Base-by-base conservation (phyloP, 441 rosid species). In the Pelargonium cotyledonis region DNA sequence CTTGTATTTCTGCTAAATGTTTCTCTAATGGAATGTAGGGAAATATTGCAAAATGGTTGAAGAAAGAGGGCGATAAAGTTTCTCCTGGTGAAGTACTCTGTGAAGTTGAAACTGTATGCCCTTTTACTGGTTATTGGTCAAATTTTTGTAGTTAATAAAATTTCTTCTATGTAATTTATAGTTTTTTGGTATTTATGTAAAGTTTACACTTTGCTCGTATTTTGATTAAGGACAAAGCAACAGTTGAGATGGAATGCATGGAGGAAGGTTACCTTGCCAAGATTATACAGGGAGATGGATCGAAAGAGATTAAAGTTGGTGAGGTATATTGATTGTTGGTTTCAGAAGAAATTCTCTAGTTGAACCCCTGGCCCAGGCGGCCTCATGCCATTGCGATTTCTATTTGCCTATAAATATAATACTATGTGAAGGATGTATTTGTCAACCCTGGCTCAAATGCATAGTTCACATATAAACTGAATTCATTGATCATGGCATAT, bases 191-290 rank as follows among this genome's bases (percentile, higher is more conserved):
- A 57, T 71, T 68, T 66, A 29, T 26, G 55, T 71, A 16, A 71
- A 62, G 69, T 19, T 65, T 70, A 26, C 16, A 18, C 66, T 14
- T 51, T 18, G 0, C 38, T 40, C 78, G 58, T 61, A 29, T 67
- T 69, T 43, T 6, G 10, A 43, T 47, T 57, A 69, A 94, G 97
- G 98, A 91, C 74, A 94, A 94, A 81, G 96, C 97, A 65, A 94
- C 98, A 1, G 96, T 91, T 44, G 96, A 94, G 85, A 87, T 94
- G 98, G 98, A 94, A 81, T 88, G 97, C 83, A 94, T 94, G 98
- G 98, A 94, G 77, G 98, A 94, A 72, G 98, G 98, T 66, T 94
- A 76, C 73, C 97, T 94, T 66, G 96, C 96, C 71, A 94, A 88
- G 86, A 94, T 94, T 76, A 51, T 91, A 77, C 84, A 89, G 76